Base-by-base conservation (phyloP, 192 early-diverging fungal genomes). In the Borealophlyctis nickersoniae region DNA sequence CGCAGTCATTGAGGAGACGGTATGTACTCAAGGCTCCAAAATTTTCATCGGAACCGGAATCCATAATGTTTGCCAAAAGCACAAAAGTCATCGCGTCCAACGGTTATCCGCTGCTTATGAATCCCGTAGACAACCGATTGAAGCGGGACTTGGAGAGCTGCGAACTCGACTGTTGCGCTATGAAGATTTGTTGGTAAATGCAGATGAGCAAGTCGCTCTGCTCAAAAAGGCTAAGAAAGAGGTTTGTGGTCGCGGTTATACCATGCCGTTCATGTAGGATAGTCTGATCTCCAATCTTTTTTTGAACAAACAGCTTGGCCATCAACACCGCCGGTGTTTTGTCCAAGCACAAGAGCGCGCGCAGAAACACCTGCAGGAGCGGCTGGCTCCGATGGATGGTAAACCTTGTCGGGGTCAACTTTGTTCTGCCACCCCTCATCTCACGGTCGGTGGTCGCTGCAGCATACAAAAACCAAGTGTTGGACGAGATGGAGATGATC, bases 1-100 rank as follows among this genome's bases (percentile, higher is more conserved):
- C 61, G 73, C 71, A 14, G 66, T 79, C 16, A 62, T 82, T 56
- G 74, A 60, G 4, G 27, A 28, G 19, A 75, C 61, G 49, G 78
- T 79, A 56, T 35, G 54, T 2, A 34, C n/a, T n/a, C n/a, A n/a
- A n/a, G n/a, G n/a, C n/a, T n/a, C n/a, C n/a, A n/a, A n/a, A n/a
- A n/a, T n/a, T n/a, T n/a, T n/a, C n/a, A n/a, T n/a, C n/a, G n/a
- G n/a, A n/a, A n/a, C n/a, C n/a, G n/a, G n/a, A n/a, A n/a, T n/a
- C n/a, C n/a, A n/a, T n/a, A n/a, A n/a, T n/a, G n/a, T n/a, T n/a
- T n/a, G n/a, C n/a, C n/a, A n/a, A n/a, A n/a, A n/a, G n/a, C n/a
- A n/a, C n/a, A n/a, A n/a, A n/a, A n/a, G n/a, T n/a, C n/a, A n/a
- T n/a, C n/a, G n/a, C n/a, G n/a, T n/a, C n/a, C n/a, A n/a, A n/a